A percentile compares a stretch with the other conserved stretches of the same genome.
Conservation (phyloP, 73 alveolate species). For the Paramecium octaurelia region DNA sequence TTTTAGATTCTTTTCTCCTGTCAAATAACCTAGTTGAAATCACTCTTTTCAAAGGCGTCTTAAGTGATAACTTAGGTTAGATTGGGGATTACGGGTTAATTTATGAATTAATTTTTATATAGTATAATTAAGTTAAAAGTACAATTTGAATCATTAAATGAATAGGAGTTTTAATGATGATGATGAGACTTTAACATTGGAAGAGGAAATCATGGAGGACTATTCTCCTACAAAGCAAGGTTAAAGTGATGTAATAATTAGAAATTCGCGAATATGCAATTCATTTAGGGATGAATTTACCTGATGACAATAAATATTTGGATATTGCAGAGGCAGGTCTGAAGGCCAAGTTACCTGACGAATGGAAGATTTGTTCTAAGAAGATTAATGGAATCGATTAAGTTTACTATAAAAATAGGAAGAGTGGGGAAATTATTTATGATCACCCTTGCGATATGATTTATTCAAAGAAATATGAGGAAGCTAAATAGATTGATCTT, state of each 20-base stretch:
- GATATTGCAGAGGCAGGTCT: slow-evolving; percentile 43
- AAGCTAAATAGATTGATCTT: background rate
- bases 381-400: background rate
- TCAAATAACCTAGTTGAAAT: too few relatives aligned
- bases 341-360: slow-evolving; percentile 12
- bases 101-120: background rate
- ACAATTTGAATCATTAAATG: background rate
- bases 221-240: slow-evolving; percentile 35
- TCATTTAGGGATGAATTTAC: slow-evolving; percentile 33
- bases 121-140: background rate
- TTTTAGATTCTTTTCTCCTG: too few relatives aligned
- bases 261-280: slow-evolving; percentile 20
- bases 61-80: too few relatives aligned
- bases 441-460: slow-evolving; percentile 46
- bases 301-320: slow-evolving; percentile 37
- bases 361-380: slow-evolving; percentile 28
- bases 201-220: slow-evolving; percentile 8
- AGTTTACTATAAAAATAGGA: background rate
- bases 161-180: slow-evolving; percentile 14
- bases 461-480: background rate
- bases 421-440: background rate
- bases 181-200: background rate
- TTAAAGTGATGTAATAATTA: background rate
- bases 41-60: too few relatives aligned
- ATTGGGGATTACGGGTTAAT: background rate